A percentile compares a stretch with the other conserved stretches of the same genome.
Evolutionary conservation across 2,329 filamentous ascomycete species (phyloP).

Genomic region (Pseudocercospora macadamiae): DNA sequence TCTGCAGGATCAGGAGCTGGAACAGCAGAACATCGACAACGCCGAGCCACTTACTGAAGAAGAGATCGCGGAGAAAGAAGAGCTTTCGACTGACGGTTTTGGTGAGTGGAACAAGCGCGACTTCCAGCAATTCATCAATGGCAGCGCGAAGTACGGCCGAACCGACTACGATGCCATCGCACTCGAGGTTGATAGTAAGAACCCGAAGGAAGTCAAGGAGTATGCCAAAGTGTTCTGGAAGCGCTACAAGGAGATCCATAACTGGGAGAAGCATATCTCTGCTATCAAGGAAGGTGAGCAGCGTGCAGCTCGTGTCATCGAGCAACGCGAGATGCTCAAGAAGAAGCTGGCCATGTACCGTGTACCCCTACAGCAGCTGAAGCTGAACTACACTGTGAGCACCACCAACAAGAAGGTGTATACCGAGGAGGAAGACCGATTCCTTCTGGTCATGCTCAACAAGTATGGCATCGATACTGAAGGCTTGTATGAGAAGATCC

Average conservation of each 20-base stretch:
- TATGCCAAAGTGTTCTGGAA: conserved; percentile 98
- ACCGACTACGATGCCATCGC: conserved; percentile 83
- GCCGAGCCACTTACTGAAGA: conserved; percentile 85
- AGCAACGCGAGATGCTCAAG: conserved; percentile 88
- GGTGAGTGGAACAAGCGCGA: conserved; percentile 95
- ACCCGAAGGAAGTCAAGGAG: conserved; percentile 77
- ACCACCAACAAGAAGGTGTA: conserved; percentile 99
- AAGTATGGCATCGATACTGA: conserved; percentile 91
- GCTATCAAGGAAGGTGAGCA: conserved; percentile 93
- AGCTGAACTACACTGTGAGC: conserved; percentile 98
- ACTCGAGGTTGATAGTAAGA: conserved; percentile 89
- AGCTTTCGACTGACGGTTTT: conserved; percentile 82
- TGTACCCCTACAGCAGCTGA: conserved; percentile 95
- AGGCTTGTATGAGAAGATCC: conserved; percentile 85
- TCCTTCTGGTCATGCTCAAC: conserved; percentile 90
- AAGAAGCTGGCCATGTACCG: conserved; percentile 97
- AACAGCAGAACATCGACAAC: conserved; percentile 92
- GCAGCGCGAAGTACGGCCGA: conserved; percentile 88
- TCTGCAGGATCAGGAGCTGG: conserved; percentile 81
- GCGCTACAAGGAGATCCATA: conserved; percentile 84
- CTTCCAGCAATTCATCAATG: conserved; percentile 97
- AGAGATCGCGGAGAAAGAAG: conserved; percentile 83
- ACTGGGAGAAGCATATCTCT: conserved; percentile 85
- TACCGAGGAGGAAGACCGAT: conserved; percentile 96
- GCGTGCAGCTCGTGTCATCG: conserved; percentile 81